Conservation (phyloP, 2,329 filamentous ascomycete genomes). For the Ophiostoma quercus region DNA sequence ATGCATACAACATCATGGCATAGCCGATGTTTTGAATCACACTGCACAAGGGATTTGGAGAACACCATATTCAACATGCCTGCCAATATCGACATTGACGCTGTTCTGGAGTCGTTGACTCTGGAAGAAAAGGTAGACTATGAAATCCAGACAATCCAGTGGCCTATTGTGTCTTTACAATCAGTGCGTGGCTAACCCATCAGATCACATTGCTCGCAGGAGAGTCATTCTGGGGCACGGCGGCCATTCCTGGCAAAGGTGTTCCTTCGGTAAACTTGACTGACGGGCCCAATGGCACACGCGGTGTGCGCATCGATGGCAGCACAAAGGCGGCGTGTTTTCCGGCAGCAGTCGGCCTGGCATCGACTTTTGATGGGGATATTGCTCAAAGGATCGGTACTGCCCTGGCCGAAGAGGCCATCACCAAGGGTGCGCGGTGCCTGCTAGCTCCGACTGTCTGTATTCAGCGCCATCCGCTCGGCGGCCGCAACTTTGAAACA, state of each 20-base stretch:
- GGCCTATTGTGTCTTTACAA: neutral
- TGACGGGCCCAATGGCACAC: conserved; percentile 65
- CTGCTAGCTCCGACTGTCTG: conserved; percentile 74
- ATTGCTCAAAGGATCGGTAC: conserved; percentile 64
- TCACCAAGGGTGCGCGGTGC: conserved; percentile 58
- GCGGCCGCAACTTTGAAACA: conserved; percentile 79
- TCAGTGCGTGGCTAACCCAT: neutral
- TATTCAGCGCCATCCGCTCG: conserved; percentile 74
- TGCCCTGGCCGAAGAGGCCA: conserved; percentile 65
- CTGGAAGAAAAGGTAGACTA: neutral
- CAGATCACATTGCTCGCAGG: conserved; percentile 12
- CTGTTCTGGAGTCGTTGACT: neutral
- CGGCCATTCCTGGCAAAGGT: conserved; percentile 13
- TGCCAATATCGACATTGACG: neutral
- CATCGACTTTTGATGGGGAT: conserved; percentile 70
- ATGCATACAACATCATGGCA: neutral
- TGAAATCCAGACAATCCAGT: neutral
- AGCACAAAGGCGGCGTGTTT: conserved; percentile 70
- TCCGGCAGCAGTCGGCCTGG: conserved; percentile 71
- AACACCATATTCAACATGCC: neutral
- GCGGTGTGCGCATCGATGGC: conserved; percentile 63
- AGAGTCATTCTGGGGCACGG: conserved; percentile 9
- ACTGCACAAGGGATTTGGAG: neutral
- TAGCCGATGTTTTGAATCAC: neutral
- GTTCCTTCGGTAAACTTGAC: conserved; percentile 34